Conservation (phyloP, 768 basidiomycete species). For the Zangia roseola region DNA sequence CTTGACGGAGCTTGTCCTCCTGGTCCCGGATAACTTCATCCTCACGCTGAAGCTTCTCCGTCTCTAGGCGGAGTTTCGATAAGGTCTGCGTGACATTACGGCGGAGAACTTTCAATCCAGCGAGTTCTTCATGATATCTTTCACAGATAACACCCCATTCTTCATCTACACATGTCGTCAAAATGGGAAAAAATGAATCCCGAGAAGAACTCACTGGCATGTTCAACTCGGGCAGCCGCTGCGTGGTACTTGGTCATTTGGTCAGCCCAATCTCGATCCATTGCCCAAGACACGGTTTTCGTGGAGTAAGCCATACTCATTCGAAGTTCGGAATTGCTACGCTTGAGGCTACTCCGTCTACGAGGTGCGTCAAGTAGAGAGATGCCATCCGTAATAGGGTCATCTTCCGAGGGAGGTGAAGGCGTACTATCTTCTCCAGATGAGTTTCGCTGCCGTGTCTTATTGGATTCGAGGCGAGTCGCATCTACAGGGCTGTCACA, state of each 20-base stretch:
- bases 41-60: conserved; percentile 41
- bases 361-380: conserved; percentile 39
- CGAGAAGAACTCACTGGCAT: conserved; percentile 32
- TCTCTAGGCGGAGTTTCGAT: conserved; percentile 38
- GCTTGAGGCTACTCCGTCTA: conserved; percentile 65
- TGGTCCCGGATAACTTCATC: conserved; percentile 41
- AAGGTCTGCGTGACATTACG: conserved; percentile 46
- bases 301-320: conserved; percentile 49
- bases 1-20: conserved; percentile 39
- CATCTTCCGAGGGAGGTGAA: conserved; percentile 34
- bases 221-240: conserved; percentile 40
- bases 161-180: conserved; percentile 38
- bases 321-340: conserved; percentile 44
- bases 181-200: background rate
- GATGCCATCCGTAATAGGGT: conserved; percentile 29
- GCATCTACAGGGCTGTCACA: conserved; percentile 33
- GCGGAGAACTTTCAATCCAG: conserved; percentile 55
- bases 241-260: conserved; percentile 51
- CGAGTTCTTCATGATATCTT: conserved; percentile 61
- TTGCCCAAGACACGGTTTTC: conserved; percentile 77
- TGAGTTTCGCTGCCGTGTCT: conserved; percentile 14
- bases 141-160: conserved; percentile 60
- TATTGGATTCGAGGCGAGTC: conserved; percentile 9
- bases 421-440: conserved; percentile 21
- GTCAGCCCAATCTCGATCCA: conserved; percentile 57